Evolutionary conservation across 805 yeast species (phyloP).

Genomic region (Candida vaughaniae): DNA sequence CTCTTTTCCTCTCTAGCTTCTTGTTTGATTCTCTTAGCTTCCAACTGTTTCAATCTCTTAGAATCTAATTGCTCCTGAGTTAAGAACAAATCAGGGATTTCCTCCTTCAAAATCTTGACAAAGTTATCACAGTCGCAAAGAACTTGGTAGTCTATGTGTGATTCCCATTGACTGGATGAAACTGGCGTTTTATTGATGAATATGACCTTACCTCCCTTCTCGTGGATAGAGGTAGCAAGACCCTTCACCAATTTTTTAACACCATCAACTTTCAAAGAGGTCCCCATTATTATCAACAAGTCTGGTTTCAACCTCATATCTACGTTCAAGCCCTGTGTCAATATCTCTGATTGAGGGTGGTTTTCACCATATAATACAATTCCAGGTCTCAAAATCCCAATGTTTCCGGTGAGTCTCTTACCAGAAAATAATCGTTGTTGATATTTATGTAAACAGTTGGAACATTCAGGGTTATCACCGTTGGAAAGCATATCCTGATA

Average conservation of each 20-base stretch:
- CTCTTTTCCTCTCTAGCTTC: slow-evolving; percentile 9
- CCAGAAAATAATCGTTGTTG: slow-evolving; percentile 62
- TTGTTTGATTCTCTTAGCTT: slow-evolving; percentile 12
- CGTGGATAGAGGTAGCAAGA: slow-evolving; percentile 68
- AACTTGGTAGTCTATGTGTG: slow-evolving; percentile 75
- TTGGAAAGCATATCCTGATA: slow-evolving; percentile 46
- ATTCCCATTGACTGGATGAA: slow-evolving; percentile 62
- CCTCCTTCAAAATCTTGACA: slow-evolving; percentile 53
- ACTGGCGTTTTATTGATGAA: slow-evolving; percentile 71
- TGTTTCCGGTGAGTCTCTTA: slow-evolving; percentile 65
- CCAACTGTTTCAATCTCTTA: slow-evolving; percentile 28
- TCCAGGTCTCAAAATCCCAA: slow-evolving; percentile 82
- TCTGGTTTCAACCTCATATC: slow-evolving; percentile 75
- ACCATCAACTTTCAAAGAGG: slow-evolving; percentile 89
- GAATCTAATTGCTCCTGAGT: slow-evolving; percentile 51
- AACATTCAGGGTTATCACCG: slow-evolving; percentile 79
- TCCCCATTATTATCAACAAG: slow-evolving; percentile 83
- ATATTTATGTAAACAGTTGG: slow-evolving; percentile 58
- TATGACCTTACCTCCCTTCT: slow-evolving; percentile 75
- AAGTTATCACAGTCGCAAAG: slow-evolving; percentile 80
- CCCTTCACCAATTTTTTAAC: slow-evolving; percentile 73
- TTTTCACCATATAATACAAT: slow-evolving; percentile 92
- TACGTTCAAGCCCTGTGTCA: slow-evolving; percentile 64
- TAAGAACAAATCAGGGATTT: slow-evolving; percentile 62
- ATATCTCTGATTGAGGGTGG: slow-evolving; percentile 82